Percentiles rank a stretch among this genome's conserved stretches.
These are phyloP conservation scores for Protomyces arabidopsidicola DNA, from an alignment of 1,139 yeast genomes.

Conservation along the genomic window DNA sequence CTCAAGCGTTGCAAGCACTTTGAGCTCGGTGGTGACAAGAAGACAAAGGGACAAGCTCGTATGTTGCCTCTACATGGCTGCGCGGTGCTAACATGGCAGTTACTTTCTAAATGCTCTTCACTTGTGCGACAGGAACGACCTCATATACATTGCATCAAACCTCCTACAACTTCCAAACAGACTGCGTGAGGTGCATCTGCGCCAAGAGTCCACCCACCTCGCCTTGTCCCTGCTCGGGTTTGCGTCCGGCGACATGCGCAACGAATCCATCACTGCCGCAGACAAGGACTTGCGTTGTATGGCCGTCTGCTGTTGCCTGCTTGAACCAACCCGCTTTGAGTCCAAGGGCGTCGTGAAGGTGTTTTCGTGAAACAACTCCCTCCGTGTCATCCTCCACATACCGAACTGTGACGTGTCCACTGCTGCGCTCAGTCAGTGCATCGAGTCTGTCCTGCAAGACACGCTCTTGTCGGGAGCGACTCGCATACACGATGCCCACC, in stretches of 20 bases:
- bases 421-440: neutral
- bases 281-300: conserved; percentile 8
- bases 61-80: conserved; percentile 9
- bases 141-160: neutral
- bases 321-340: neutral
- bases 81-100: neutral
- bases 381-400: neutral
- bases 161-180: conserved; percentile 25
- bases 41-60: conserved; percentile 59
- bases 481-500: conserved; percentile 17
- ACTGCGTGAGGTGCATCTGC: conserved; percentile 37
- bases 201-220: conserved; percentile 24
- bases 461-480: neutral
- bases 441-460: neutral
- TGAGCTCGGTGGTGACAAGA: conserved; percentile 99
- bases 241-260: conserved; percentile 23
- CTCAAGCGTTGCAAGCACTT: conserved; percentile 99
- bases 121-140: neutral
- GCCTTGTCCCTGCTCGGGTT: conserved; percentile 27
- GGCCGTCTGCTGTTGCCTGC: neutral
- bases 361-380: neutral
- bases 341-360: neutral
- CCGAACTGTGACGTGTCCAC: neutral
- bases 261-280: conserved; percentile 30
- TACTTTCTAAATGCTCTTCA: neutral